A percentile compares a stretch with the other conserved stretches of the same genome.
phyloP scores from a whole-genome alignment of 75 land plant species.

The Pinus albicaulis region DNA sequence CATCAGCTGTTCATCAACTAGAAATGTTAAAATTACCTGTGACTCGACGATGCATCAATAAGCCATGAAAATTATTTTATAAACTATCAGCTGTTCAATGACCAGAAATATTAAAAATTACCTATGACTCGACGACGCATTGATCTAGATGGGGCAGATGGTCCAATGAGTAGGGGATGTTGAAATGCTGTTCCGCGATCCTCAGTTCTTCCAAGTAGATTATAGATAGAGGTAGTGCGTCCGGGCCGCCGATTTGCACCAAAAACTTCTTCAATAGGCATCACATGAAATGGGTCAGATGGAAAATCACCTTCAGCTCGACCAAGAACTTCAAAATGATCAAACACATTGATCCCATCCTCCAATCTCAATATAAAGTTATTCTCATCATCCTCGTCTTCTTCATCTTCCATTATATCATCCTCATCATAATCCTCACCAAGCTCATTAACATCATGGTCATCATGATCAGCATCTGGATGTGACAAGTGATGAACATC shows the following conservation, averaged over 20 bases:
- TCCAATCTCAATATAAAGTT: conserved; percentile 88
- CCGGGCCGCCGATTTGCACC: conserved; percentile 75
- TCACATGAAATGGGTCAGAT: conserved; percentile 82
- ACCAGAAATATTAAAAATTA: conserved; percentile 6
- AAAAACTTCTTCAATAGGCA: conserved; percentile 96
- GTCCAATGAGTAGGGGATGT: conserved; percentile 83
- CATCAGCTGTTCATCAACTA: background rate
- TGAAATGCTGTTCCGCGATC: conserved; percentile 64
- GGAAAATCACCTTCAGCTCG: conserved; percentile 57
- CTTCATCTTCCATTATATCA: conserved; percentile 88
- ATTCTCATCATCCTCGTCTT: conserved; percentile 93
- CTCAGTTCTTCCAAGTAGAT: conserved; percentile 71
- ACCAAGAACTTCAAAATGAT: conserved; percentile 89
- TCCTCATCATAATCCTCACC: conserved; percentile 98
- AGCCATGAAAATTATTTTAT: too few relatives aligned
- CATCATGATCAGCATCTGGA: conserved; percentile 97
- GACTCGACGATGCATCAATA: conserved; percentile 19
- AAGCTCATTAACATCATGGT: conserved; percentile 73
- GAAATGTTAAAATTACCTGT: conserved; percentile 29
- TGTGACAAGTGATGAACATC: conserved; percentile 90
- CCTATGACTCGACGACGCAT: conserved; percentile 41
- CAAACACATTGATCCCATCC: conserved; percentile 92
- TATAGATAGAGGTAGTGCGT: conserved; percentile 68
- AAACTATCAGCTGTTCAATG: background rate
- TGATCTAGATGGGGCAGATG: conserved; percentile 38